These are phyloP conservation scores for Penicillium sp. DNA, from an alignment of 2,329 filamentous ascomycete species.

Conservation along the genomic window DNA sequence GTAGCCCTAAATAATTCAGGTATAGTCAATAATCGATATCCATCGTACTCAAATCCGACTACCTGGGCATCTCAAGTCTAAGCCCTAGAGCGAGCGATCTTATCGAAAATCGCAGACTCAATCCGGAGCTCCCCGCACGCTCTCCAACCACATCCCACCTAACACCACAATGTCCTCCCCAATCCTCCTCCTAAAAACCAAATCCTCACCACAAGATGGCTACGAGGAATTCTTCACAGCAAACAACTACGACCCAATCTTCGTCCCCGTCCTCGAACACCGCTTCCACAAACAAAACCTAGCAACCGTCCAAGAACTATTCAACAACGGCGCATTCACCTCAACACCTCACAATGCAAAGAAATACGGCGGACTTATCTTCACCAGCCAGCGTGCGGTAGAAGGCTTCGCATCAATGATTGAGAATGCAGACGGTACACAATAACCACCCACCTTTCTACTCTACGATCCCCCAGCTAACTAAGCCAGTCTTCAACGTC, in stretches of 20 bases:
- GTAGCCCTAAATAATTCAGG: background rate
- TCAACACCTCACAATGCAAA: background rate
- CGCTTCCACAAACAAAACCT: constrained; percentile 41
- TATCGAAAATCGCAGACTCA: background rate
- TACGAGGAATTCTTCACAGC: constrained; percentile 48
- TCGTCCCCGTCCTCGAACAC: constrained; percentile 51
- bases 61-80: too few relatives aligned
- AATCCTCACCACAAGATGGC: constrained; percentile 46
- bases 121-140: constrained; percentile 1
- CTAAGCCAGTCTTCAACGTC: constrained; percentile 7
- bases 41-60: background rate
- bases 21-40: background rate
- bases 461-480: background rate
- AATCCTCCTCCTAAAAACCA: constrained; percentile 52
- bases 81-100: background rate
- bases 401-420: constrained; percentile 46
- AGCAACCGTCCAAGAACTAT: constrained; percentile 34
- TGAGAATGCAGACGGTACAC: constrained; percentile 30
- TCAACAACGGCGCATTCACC: constrained; percentile 34
- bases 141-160: background rate
- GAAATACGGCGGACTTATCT: constrained; percentile 51
- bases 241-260: constrained; percentile 37
- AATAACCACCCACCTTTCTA: background rate
- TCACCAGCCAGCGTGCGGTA: constrained; percentile 52
- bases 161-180: constrained; percentile 19